Evolutionary conservation across 2,329 filamentous ascomycete genomes (phyloP).

Genomic region (Lasiodiplodia theobromae): DNA sequence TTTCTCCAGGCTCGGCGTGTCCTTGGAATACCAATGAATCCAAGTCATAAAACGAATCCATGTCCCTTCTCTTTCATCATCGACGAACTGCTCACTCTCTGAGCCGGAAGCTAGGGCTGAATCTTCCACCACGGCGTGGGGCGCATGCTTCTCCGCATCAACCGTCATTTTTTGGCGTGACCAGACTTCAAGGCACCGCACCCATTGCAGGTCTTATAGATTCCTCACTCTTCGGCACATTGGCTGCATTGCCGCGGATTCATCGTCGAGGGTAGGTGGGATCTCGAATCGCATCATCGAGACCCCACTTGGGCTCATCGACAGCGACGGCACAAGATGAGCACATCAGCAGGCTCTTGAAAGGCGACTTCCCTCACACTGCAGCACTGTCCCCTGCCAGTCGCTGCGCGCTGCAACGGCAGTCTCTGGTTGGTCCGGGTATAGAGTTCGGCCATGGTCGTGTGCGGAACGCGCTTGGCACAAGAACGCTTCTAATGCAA

Average conservation of each 20-base stretch:
- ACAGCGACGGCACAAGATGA: not conserved
- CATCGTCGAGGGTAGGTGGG: not conserved
- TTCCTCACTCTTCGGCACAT: not conserved
- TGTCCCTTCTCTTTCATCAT: slow-evolving; percentile 19
- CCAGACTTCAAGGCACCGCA: not conserved
- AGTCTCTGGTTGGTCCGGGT: too few relatives aligned
- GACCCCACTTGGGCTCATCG: slow-evolving; percentile 20
- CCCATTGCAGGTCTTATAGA: not conserved
- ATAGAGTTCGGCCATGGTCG: too few relatives aligned
- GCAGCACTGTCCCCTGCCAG: not conserved
- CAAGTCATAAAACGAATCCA: slow-evolving; percentile 32
- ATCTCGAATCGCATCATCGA: slow-evolving; percentile 14
- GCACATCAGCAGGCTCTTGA: not conserved
- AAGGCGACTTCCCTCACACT: not conserved
- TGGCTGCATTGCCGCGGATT: not conserved
- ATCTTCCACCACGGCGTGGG: not conserved
- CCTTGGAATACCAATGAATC: slow-evolving; percentile 43
- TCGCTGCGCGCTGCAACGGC: too few relatives aligned
- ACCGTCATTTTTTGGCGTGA: not conserved
- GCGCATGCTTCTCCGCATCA: not conserved
- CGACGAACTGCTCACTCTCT: not conserved
- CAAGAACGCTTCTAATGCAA: too few relatives aligned
- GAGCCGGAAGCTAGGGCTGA: not conserved
- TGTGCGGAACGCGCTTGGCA: too few relatives aligned
- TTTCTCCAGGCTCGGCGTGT: slow-evolving; percentile 45